Conservation (phyloP, 495 filamentous ascomycete genomes). For the Penicillium ochrochloron region DNA sequence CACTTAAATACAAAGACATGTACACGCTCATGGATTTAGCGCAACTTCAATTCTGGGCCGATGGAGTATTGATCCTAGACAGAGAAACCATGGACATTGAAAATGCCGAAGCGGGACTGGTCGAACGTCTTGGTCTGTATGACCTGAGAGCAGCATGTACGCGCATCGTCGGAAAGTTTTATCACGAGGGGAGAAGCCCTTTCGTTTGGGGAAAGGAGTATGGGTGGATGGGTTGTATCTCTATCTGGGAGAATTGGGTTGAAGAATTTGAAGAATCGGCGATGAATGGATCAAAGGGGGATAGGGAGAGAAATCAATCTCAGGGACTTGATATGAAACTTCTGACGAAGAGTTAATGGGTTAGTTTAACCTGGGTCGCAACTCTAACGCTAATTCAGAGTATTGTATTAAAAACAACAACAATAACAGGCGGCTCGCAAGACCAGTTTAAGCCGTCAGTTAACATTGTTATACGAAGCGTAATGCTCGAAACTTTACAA, state of each 20-base stretch:
- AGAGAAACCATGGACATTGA: conserved; percentile 1
- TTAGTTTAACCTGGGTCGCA: not conserved
- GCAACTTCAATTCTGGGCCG: conserved; percentile 1
- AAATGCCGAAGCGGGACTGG: not conserved
- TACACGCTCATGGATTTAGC: conserved; percentile 4
- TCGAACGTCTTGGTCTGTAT: not conserved
- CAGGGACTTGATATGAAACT: not conserved
- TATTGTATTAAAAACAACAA: not conserved
- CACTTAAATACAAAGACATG: not conserved
- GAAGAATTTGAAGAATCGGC: conserved; percentile 1
- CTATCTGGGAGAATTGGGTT: conserved; percentile 1
- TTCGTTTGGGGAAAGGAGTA: not conserved
- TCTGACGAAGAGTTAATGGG: not conserved
- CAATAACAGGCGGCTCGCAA: not conserved
- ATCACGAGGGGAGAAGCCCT: not conserved
- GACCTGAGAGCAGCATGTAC: not conserved
- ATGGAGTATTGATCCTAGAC: not conserved
- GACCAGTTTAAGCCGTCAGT: no score
- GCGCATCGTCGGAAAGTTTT: not conserved
- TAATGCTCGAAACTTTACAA: no score
- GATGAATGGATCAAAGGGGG: conserved; percentile 1
- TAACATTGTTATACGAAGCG: no score
- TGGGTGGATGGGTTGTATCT: not conserved
- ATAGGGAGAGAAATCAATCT: not conserved
- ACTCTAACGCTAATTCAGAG: not conserved